phyloP scores from a whole-genome alignment of 352 stramenopile species.

The Pythium coloratum region DNA sequence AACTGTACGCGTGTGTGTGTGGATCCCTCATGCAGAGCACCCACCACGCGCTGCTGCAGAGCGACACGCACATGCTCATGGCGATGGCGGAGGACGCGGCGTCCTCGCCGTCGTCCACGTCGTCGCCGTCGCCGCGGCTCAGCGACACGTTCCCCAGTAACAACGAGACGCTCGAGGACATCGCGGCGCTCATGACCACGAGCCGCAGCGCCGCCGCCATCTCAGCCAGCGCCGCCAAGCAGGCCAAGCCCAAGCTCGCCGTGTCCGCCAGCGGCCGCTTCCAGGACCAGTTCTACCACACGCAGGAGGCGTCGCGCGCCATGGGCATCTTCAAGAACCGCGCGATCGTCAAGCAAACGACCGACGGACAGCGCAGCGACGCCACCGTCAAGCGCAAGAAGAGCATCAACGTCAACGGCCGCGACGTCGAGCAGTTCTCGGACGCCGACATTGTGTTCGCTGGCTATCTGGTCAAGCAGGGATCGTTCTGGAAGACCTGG shows the following conservation, averaged over 20 bases:
- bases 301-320: conserved; percentile 72
- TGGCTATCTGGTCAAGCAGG: conserved; percentile 82
- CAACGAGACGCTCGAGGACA: conserved; percentile 21
- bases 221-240: background rate
- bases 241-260: conserved; percentile 60
- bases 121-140: conserved; percentile 18
- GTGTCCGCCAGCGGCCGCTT: conserved; percentile 83
- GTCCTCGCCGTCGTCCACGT: conserved; percentile 19
- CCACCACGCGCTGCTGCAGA: conserved; percentile 2
- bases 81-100: background rate
- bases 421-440: conserved; percentile 85
- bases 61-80: background rate
- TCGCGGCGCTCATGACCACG: conserved; percentile 25
- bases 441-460: conserved; percentile 80
- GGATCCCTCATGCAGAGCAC: background rate
- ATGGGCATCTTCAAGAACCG: conserved; percentile 83
- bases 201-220: conserved; percentile 14
- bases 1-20: no score
- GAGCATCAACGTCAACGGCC: conserved; percentile 69
- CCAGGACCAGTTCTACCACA: conserved; percentile 87
- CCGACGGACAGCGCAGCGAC: conserved; percentile 28
- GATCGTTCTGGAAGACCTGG: conserved; percentile 90
- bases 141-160: background rate
- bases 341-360: conserved; percentile 54
- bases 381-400: conserved; percentile 39